Evolutionary conservation across 192 early-diverging fungal genomes (phyloP), one percentile per base, ranked within the genome.

Genomic region (Pilobolus umbonatus): DNA sequence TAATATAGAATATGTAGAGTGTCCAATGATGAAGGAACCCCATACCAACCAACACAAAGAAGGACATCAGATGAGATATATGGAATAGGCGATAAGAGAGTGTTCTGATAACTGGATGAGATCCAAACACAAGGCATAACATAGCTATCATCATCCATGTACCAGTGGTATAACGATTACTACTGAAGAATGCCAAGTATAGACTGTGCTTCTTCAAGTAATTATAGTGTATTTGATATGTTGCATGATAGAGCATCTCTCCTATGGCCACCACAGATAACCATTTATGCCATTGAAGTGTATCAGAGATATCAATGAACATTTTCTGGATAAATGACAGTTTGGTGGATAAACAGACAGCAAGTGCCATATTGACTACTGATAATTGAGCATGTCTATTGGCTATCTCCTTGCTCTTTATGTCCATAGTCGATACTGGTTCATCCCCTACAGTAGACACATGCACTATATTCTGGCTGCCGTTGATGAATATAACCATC

Each of bases 261-360:
- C 55, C 21, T 10, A 28, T 17, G 1, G 38, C 62, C 5, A 46
- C 22, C 10, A 40, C 12, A 2, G 28, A 53, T 21, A 64, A 48
- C 62, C 62, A 64, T 29, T 26, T 15, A 35, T 64, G 62, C 62
- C 62, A 64, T 0, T 8, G 21, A 6, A 64, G 12, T 6, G 62
- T 56, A 7, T 15, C 14, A 4, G 21, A 22, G 11, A 46, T 9
- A 7, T 22, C 24, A 21, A 29, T 28, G 34, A 62, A 45, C 0
- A 15, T 14, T 15, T 31, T n/a, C 35, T 52, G 53, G 4, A 64
- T 11, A 12, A 57, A 8, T 4, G 54, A 64, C 5, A 29, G 42
- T 7, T 52, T 22, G 25, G 53, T 54, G 9, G 62, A 64, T 5
- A 64, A 46, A 14, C 21, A 30, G 8, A 64, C 45, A 11, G 54